A percentile compares a stretch with the other conserved stretches of the same genome.
These are phyloP conservation scores for Aureobasidium melanogenum DNA, from an alignment of 2,329 filamentous ascomycete species.

Conservation along the genomic window DNA sequence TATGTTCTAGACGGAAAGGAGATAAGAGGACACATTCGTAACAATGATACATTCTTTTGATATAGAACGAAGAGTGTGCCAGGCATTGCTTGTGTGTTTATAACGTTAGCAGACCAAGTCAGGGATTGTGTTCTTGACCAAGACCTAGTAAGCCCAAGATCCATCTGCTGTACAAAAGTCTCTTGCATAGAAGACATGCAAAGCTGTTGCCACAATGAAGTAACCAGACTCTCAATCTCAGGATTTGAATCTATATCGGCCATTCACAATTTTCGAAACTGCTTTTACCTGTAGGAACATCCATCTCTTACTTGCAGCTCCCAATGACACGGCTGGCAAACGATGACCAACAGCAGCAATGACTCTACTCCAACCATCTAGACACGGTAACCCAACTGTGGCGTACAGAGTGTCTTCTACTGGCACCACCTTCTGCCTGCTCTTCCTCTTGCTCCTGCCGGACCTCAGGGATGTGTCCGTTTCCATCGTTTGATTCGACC, in stretches of 20 bases:
- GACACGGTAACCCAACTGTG: conserved; percentile 3
- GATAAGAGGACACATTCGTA: not conserved
- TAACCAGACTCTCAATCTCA: not conserved
- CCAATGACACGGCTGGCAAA: not conserved
- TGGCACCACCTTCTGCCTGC: not conserved
- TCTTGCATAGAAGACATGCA: no score
- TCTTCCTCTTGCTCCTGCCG: not conserved
- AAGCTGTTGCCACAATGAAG: no score
- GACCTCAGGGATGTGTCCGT: not conserved
- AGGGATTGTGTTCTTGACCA: not conserved
- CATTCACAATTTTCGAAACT: no score
- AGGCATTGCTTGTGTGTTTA: not conserved
- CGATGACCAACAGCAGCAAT: not conserved
- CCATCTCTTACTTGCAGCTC: not conserved
- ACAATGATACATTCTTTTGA: not conserved
- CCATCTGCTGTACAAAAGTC: not conserved
- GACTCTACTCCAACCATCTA: not conserved
- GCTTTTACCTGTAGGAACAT: no score
- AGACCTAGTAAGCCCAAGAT: not conserved
- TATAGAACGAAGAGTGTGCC: not conserved
- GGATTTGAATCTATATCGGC: no score
- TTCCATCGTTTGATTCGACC: not conserved
- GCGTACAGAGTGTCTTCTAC: not conserved
- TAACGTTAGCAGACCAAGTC: not conserved
- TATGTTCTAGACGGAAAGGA: not conserved